These are phyloP conservation scores for Cyathus striatus DNA, from an alignment of 768 basidiomycete species.

Conservation along the genomic window DNA sequence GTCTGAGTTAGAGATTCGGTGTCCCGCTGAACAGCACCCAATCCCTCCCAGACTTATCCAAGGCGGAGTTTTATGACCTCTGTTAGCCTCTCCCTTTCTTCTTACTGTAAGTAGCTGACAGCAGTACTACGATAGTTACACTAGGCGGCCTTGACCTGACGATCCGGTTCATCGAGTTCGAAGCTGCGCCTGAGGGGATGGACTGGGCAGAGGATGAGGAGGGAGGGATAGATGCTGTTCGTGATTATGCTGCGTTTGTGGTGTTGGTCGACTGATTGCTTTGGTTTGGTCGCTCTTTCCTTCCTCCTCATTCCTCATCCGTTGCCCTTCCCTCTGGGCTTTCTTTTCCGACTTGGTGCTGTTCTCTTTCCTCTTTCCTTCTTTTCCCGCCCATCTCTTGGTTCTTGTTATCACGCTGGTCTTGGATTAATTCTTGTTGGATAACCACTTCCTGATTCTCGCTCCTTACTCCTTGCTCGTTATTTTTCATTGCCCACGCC, in stretches of 20 bases:
- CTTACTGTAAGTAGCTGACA: not conserved
- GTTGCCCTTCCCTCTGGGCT: too few relatives aligned
- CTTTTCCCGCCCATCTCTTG: too few relatives aligned
- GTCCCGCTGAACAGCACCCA: conserved; percentile 18
- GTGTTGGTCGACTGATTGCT: too few relatives aligned
- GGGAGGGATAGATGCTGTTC: not conserved
- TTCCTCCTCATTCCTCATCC: too few relatives aligned
- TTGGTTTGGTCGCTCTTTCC: too few relatives aligned
- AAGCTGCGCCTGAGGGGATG: conserved; percentile 1
- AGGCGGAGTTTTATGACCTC: conserved; percentile 31
- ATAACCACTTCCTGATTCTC: too few relatives aligned
- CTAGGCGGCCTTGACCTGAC: conserved; percentile 28
- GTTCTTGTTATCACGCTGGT: too few relatives aligned
- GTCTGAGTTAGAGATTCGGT: conserved; percentile 24
- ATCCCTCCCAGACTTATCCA: conserved; percentile 29
- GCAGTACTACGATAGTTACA: conserved; percentile 16
- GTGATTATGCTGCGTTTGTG: not conserved
- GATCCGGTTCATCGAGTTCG: conserved; percentile 32
- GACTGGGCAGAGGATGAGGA: conserved; percentile 8
- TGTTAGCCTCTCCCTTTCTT: conserved; percentile 21
- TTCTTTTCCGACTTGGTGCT: too few relatives aligned
- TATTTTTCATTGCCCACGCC: too few relatives aligned
- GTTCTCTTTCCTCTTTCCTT: too few relatives aligned
- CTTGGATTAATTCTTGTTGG: too few relatives aligned
- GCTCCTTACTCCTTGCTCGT: too few relatives aligned